Evolutionary conservation across 371 early-diverging fungal genomes (phyloP).

Genomic region (Lichtheimia corymbifera): DNA sequence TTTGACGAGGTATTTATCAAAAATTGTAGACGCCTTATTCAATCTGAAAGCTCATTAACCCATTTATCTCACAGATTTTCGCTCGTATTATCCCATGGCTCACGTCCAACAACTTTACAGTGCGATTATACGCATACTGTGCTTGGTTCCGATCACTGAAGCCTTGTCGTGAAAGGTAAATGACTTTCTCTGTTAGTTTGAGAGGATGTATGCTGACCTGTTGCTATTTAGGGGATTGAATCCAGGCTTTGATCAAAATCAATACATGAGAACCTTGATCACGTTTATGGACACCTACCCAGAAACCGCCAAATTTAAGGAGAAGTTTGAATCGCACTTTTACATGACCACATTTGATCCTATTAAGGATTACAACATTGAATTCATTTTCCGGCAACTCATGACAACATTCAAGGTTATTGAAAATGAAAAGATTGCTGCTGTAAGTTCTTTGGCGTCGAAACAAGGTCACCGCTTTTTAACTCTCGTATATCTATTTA

Average conservation of each 20-base stretch:
- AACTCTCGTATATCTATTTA: conserved; percentile 7
- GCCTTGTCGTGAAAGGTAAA: conserved; percentile 25
- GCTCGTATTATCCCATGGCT: conserved; percentile 40
- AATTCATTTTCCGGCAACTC: conserved; percentile 60
- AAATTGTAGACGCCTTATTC: not conserved
- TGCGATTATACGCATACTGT: conserved; percentile 40
- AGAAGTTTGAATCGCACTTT: conserved; percentile 48
- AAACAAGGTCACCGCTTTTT: not conserved
- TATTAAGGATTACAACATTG: conserved; percentile 52
- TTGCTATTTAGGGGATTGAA: conserved; percentile 9
- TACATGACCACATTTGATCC: conserved; percentile 58
- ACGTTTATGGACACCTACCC: conserved; percentile 38
- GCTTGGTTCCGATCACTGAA: conserved; percentile 38
- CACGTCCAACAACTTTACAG: conserved; percentile 43
- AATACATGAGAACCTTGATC: conserved; percentile 23
- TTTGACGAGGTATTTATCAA: conserved; percentile 22
- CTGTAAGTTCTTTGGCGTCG: conserved; percentile 24
- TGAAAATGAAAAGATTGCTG: conserved; percentile 61
- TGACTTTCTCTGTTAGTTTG: not conserved
- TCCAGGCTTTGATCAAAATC: conserved; percentile 27
- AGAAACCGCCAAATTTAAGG: conserved; percentile 49
- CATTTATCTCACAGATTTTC: conserved; percentile 24
- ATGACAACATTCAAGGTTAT: conserved; percentile 46
- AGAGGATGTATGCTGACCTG: not conserved
- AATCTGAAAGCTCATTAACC: not conserved